A percentile compares a stretch with the other conserved stretches of the same genome.
These are phyloP conservation scores for Hymenoscyphus linearis DNA, from an alignment of 2,329 filamentous ascomycete genomes.

Conservation along the genomic window DNA sequence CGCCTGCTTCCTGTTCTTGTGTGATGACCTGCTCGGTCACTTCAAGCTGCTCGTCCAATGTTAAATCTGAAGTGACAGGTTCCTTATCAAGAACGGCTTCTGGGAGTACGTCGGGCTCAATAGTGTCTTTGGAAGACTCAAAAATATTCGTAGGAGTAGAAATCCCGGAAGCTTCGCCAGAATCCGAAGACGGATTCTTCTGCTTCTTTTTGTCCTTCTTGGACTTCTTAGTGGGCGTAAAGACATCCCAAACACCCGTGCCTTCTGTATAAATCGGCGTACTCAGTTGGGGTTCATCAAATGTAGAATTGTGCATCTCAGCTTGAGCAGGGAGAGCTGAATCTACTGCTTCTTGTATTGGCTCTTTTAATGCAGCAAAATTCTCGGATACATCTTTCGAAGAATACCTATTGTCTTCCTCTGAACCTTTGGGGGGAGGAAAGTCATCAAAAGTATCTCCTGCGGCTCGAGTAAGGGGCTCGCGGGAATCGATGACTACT, in stretches of 20 bases:
- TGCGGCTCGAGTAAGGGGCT: neutral
- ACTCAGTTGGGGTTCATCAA: neutral
- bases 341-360: neutral
- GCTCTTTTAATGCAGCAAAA: neutral
- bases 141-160: conserved; percentile 1
- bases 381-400: neutral
- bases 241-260: conserved; percentile 11
- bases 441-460: conserved; percentile 3
- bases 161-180: conserved; percentile 6
- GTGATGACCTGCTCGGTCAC: neutral
- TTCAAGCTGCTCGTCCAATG: neutral
- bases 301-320: neutral
- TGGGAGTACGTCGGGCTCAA: neutral
- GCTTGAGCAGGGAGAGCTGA: neutral
- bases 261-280: conserved; percentile 6
- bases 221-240: conserved; percentile 36
- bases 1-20: conserved; percentile 6
- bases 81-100: conserved; percentile 1
- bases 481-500: neutral
- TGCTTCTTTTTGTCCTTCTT: conserved; percentile 37
- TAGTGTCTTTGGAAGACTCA: neutral
- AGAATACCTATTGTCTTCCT: conserved; percentile 18
- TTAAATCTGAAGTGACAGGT: neutral
- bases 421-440: conserved; percentile 8
- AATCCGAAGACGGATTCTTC: conserved; percentile 3